Base-by-base conservation (phyloP, 345 rosid genomes). In the Melaleuca quinquenervia region DNA sequence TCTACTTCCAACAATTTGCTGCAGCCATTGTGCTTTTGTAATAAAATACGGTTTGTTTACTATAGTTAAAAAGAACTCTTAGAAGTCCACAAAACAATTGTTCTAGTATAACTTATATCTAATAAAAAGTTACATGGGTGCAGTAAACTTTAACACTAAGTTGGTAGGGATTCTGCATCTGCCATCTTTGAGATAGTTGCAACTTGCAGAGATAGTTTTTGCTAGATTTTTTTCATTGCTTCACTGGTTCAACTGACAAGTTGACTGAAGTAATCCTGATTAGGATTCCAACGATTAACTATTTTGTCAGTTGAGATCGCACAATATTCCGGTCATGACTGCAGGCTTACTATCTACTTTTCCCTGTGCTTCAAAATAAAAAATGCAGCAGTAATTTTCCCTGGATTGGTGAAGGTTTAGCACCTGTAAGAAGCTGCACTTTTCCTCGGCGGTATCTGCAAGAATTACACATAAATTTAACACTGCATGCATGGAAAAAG, bases 391-490 rank as follows among this genome's bases (percentile, higher is more conserved):
- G 80, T 8, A 41, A 3, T 5, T 70, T 70, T 70, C 16, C 45
- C 80, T 70, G 10, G 41, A 84, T 53, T 44, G 51, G 5, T 62
- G n/a, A 21, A 85, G 53, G 83, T 86, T 84, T 82, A 74, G 87
- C 50, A 98, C 99, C 99, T 96, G 98, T 96, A 96, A 29, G 99
- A 95, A 87, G 98, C 99, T 82, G 98, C 98, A 87, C 91, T 96
- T 94, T 94, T 95, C 89, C 99, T 91, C 13, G 99, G 98, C 50
- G 99, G 99, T 94, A 98, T 98, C 99, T 96, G 97, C 96, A 94
- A 70, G 92, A 82, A 85, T 49, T 90, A 88, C 53, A 85, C 52
- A 16, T 24, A 84, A 88, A 86, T 85, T 86, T 52, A 86, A 51
- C 82, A 26, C 48, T 5, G 18, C 48, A 32, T 27, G 52, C 24